A percentile compares a stretch with the other conserved stretches of the same genome.
These are phyloP conservation scores for Tuber aestivum DNA, from an alignment of 495 filamentous ascomycete genomes.

Conservation along the genomic window DNA sequence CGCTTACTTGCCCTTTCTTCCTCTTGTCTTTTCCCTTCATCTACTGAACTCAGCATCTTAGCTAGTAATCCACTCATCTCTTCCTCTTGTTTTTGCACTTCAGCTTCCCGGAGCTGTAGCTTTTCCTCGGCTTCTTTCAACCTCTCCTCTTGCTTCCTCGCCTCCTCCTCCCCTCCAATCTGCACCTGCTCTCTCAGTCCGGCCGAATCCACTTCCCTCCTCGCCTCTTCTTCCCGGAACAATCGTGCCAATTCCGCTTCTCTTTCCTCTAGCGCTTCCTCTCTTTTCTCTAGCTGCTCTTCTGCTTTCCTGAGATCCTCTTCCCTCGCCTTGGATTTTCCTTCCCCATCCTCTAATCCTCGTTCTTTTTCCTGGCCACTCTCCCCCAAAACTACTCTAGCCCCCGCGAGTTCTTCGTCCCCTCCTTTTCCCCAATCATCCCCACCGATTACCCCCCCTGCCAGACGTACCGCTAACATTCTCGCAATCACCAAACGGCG, in stretches of 20 bases:
- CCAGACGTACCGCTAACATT: background rate
- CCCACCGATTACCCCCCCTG: background rate
- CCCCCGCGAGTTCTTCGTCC: background rate
- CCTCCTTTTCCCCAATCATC: background rate
- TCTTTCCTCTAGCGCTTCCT: background rate
- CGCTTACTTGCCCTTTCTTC: background rate
- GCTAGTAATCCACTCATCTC: background rate
- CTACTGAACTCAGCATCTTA: background rate
- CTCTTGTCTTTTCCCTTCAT: background rate
- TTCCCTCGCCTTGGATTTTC: background rate
- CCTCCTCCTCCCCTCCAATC: background rate
- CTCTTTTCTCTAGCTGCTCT: background rate
- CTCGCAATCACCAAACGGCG: background rate
- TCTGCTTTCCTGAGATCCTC: background rate
- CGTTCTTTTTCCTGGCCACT: background rate
- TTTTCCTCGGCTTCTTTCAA: background rate
- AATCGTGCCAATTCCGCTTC: background rate
- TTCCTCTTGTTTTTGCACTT: background rate
- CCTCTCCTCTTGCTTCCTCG: background rate
- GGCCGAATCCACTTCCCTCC: background rate
- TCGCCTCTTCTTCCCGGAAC: background rate
- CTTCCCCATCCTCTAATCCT: background rate
- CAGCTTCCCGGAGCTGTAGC: background rate
- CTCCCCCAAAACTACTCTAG: background rate
- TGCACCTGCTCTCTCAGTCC: background rate